Conservation (phyloP, 306 rosid genomes). For the Astragalus glycyphyllos region DNA sequence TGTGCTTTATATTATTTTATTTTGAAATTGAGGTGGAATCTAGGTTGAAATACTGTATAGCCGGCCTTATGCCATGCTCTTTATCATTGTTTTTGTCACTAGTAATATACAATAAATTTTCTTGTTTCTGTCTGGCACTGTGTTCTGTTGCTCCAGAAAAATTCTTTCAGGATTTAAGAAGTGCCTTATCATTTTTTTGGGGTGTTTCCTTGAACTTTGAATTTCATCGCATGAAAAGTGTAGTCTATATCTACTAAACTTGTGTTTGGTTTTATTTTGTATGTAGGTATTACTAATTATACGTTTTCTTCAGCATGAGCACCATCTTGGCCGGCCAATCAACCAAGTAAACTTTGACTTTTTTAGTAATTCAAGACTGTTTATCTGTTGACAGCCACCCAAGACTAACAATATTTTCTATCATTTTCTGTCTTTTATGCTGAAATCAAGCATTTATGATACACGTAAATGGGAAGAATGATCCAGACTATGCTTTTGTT, state of each 20-base stretch:
- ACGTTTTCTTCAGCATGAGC: slow-evolving; percentile 97
- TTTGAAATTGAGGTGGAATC: slow-evolving; percentile 4
- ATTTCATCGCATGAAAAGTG: slow-evolving; percentile 21
- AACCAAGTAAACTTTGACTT: slow-evolving; percentile 69
- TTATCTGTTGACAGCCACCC: slow-evolving; percentile 4
- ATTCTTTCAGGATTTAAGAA: slow-evolving; percentile 26
- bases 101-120: slow-evolving; percentile 1
- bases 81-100: slow-evolving; percentile 8
- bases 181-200: slow-evolving; percentile 18
- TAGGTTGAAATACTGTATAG: not conserved
- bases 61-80: slow-evolving; percentile 1
- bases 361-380: slow-evolving; percentile 30
- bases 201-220: not conserved
- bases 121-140: not conserved
- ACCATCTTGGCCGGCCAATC: slow-evolving; percentile 93
- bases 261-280: slow-evolving; percentile 25
- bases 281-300: slow-evolving; percentile 78
- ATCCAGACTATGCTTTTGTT: slow-evolving; percentile 1
- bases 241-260: slow-evolving; percentile 29
- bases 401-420: slow-evolving; percentile 1
- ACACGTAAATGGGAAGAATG: slow-evolving; percentile 16
- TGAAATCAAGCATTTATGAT: slow-evolving; percentile 28
- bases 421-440: slow-evolving; percentile 17
- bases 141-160: slow-evolving; percentile 5
- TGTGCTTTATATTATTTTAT: slow-evolving; percentile 12